Conservation (phyloP, 2,329 filamentous ascomycete species). For the Fonsecaea pedrosoi region DNA sequence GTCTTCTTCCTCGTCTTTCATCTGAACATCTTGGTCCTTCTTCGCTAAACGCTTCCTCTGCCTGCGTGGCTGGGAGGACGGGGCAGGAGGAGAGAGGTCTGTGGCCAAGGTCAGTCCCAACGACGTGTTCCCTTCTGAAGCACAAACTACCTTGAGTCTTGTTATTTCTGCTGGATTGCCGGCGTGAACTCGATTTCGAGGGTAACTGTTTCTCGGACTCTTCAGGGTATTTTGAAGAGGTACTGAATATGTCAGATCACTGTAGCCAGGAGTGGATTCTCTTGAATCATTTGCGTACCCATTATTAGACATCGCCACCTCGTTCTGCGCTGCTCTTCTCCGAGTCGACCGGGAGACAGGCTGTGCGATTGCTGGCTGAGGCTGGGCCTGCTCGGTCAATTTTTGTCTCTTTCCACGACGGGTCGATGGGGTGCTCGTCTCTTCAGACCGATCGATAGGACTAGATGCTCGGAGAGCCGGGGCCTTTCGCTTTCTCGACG, state of each 20-base stretch:
- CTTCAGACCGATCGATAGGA: conserved; percentile 48
- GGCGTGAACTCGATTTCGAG: conserved; percentile 69
- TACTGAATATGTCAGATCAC: conserved; percentile 53
- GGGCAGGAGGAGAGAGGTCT: conserved; percentile 47
- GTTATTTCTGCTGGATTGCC: conserved; percentile 71
- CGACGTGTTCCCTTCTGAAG: conserved; percentile 40
- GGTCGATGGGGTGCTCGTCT: conserved; percentile 43
- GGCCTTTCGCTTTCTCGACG: conserved; percentile 74
- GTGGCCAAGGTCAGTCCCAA: conserved; percentile 17
- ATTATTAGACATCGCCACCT: conserved; percentile 46
- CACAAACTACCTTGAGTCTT: conserved; percentile 63
- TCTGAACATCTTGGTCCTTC: conserved; percentile 70
- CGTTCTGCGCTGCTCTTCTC: conserved; percentile 28
- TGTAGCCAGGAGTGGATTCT: conserved; percentile 29
- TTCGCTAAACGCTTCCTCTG: conserved; percentile 63
- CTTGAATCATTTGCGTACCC: conserved; percentile 23
- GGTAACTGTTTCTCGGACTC: conserved; percentile 62
- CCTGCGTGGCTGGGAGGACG: conserved; percentile 48
- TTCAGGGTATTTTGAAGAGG: conserved; percentile 69
- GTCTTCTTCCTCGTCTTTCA: conserved; percentile 67
- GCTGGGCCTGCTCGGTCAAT: conserved; percentile 57
- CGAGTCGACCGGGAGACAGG: conserved; percentile 27
- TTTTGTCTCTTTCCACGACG: conserved; percentile 76
- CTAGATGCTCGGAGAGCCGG: conserved; percentile 60
- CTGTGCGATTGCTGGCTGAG: conserved; percentile 46